These are phyloP conservation scores for Curvularia hawaiiensis DNA, from an alignment of 2,329 filamentous ascomycete species.

Conservation along the genomic window DNA sequence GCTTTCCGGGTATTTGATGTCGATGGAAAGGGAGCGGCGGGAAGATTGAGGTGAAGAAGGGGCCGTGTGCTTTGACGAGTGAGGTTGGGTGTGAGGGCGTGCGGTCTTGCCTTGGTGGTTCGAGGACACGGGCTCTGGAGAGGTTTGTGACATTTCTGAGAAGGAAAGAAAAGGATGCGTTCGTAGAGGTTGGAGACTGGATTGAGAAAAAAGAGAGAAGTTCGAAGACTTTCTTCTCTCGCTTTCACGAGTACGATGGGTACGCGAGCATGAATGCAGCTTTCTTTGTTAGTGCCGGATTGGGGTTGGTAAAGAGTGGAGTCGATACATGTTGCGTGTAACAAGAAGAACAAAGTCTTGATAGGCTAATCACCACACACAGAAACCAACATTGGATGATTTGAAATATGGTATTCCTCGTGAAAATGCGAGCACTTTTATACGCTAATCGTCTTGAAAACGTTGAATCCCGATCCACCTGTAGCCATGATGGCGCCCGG, in stretches of 20 bases:
- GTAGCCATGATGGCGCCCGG: constrained; percentile 88
- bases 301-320: not conserved
- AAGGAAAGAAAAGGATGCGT: not conserved
- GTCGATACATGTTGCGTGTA: not conserved
- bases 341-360: not conserved
- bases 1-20: constrained; percentile 19
- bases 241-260: not conserved
- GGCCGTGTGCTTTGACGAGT: not conserved
- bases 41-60: not conserved
- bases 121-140: not conserved
- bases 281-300: not conserved
- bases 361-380: not conserved
- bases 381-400: not conserved
- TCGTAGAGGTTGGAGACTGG: not conserved
- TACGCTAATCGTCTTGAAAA: constrained; percentile 51
- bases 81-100: not conserved
- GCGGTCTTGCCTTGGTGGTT: not conserved
- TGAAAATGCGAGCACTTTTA: constrained; percentile 20
- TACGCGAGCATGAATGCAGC: not conserved
- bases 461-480: constrained; percentile 79
- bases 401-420: constrained; percentile 1
- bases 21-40: not conserved
- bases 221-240: not conserved
- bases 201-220: not conserved
- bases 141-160: not conserved